Percentiles rank a stretch among this genome's conserved stretches.
Evolutionary conservation across 768 basidiomycete genomes (phyloP).

Genomic region (Lactarius vividus): DNA sequence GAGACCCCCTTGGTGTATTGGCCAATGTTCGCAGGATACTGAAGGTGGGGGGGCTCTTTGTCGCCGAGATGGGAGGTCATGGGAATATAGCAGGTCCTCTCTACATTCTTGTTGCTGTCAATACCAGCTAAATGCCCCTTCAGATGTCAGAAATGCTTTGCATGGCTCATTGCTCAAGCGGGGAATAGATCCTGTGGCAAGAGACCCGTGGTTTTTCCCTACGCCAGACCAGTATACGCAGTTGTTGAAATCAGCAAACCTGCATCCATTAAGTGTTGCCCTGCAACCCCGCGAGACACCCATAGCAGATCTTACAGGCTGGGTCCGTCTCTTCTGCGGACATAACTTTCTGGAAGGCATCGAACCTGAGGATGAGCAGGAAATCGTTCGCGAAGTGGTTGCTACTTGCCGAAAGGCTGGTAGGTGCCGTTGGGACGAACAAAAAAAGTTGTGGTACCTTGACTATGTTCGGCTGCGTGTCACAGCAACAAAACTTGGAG

Average conservation of each 20-base stretch:
- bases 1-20: slow-evolving; percentile 63
- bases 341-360: slow-evolving; percentile 21
- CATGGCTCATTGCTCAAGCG: slow-evolving; percentile 49
- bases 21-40: slow-evolving; percentile 56
- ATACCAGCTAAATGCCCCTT: not conserved
- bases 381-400: slow-evolving; percentile 17
- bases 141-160: slow-evolving; percentile 60
- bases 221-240: slow-evolving; percentile 57
- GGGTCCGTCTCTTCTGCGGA: slow-evolving; percentile 22
- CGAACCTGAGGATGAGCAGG: slow-evolving; percentile 7
- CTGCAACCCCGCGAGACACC: slow-evolving; percentile 19
- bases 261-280: slow-evolving; percentile 15
- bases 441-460: slow-evolving; percentile 12
- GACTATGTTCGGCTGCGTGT: slow-evolving; percentile 26
- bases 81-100: slow-evolving; percentile 62
- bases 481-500: slow-evolving; percentile 10
- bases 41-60: slow-evolving; percentile 68
- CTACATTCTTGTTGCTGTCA: slow-evolving; percentile 8
- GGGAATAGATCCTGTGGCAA: slow-evolving; percentile 53
- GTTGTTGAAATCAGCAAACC: slow-evolving; percentile 10
- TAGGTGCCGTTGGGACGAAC: slow-evolving; percentile 15
- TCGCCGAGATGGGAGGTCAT: slow-evolving; percentile 76
- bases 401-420: slow-evolving; percentile 12
- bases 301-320: slow-evolving; percentile 16
- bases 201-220: slow-evolving; percentile 89